Percentiles rank a stretch among this genome's conserved stretches.
phyloP scores from a whole-genome alignment of 2,329 filamentous ascomycete species.

The Claviceps humidiphila region DNA sequence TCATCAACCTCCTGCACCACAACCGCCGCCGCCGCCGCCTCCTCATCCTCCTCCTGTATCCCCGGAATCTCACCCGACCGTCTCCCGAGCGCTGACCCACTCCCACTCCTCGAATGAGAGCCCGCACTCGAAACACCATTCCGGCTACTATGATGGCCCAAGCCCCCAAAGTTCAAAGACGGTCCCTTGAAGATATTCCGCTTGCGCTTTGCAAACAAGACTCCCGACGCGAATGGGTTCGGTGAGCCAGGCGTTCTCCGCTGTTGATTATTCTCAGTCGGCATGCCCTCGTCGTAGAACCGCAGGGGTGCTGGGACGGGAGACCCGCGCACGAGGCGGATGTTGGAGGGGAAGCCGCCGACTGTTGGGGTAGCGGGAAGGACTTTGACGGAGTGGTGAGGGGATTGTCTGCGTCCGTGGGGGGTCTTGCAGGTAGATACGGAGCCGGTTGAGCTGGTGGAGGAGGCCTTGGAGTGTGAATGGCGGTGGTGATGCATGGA shows the following conservation, averaged over 20 bases:
- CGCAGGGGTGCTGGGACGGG: constrained; percentile 36
- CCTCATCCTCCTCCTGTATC: constrained; percentile 53
- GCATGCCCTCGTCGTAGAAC: constrained; percentile 46
- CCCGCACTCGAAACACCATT: constrained; percentile 21
- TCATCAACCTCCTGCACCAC: constrained; percentile 25
- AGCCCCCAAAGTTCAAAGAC: constrained; percentile 42
- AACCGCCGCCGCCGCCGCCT: constrained; percentile 10
- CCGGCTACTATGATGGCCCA: constrained; percentile 23
- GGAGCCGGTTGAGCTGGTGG: constrained; percentile 70
- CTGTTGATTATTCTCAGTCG: constrained; percentile 19
- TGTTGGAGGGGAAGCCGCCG: constrained; percentile 66
- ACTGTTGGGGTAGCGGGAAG: constrained; percentile 76
- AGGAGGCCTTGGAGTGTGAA: constrained; percentile 87
- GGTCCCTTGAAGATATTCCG: constrained; percentile 74
- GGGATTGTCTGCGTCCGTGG: constrained; percentile 52
- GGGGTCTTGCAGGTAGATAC: constrained; percentile 58
- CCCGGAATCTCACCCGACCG: constrained; percentile 59
- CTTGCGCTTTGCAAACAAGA: constrained; percentile 73
- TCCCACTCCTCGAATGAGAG: constrained; percentile 43
- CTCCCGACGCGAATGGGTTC: constrained; percentile 46
- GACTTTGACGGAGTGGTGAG: constrained; percentile 89
- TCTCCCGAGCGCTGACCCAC: constrained; percentile 49
- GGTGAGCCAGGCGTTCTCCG: constrained; percentile 33
- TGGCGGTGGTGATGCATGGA: constrained; percentile 80
- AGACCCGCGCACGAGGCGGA: constrained; percentile 61